These are phyloP conservation scores for Rubia yunnanensis DNA, from an alignment of 257 asterid genomes.

Conservation along the genomic window DNA sequence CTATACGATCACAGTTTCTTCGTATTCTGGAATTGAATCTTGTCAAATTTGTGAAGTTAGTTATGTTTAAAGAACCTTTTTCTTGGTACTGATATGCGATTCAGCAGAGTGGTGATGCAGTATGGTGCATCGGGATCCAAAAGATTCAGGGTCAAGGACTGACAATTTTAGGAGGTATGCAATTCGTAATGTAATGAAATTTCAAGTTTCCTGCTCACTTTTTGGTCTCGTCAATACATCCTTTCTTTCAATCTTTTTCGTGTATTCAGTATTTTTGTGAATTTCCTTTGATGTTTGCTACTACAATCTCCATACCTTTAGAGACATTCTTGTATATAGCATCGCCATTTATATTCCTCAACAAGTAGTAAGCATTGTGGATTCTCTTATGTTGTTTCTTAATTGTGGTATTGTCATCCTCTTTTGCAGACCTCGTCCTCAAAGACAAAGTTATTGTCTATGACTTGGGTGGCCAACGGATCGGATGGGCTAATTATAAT, in stretches of 20 bases:
- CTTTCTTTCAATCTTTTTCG: neutral
- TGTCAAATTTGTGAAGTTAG: neutral
- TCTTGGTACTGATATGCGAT: neutral
- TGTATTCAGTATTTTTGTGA: neutral
- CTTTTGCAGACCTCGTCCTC: constrained; percentile 68
- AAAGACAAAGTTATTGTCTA: constrained; percentile 84
- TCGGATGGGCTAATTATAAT: constrained; percentile 90
- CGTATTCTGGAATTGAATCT: neutral
- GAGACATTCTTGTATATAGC: neutral
- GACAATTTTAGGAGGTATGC: constrained; percentile 86
- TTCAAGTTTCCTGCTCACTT: neutral
- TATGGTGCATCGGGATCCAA: constrained; percentile 96
- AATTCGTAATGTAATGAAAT: neutral
- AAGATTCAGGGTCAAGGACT: constrained; percentile 67
- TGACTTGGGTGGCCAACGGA: constrained; percentile 67
- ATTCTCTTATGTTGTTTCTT: neutral
- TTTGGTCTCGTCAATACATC: neutral
- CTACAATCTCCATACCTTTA: neutral
- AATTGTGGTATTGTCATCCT: neutral
- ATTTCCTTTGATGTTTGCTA: neutral
- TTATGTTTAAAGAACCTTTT: neutral
- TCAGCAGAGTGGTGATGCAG: constrained; percentile 78
- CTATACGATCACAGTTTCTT: neutral
- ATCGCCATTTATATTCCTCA: neutral
- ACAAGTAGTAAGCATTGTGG: neutral